Evolutionary conservation across 2,329 filamentous ascomycete species (phyloP).

Genomic region (Chrysosphaeria jannelii): DNA sequence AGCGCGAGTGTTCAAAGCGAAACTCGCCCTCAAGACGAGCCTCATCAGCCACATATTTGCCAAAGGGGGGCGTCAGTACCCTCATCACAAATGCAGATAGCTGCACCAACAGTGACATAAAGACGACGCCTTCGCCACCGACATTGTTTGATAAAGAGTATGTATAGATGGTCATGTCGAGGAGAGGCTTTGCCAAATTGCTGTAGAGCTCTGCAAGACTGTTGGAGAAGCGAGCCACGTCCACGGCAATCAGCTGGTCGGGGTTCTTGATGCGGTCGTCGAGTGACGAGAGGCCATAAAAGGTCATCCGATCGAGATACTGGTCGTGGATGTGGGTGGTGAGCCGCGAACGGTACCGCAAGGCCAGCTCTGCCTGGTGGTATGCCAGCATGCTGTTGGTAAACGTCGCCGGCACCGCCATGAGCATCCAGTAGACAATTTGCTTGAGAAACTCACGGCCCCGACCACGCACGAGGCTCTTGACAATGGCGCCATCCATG

Average conservation of each 20-base stretch:
- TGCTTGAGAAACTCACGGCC: constrained; percentile 70
- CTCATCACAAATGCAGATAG: constrained; percentile 82
- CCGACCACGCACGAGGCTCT: constrained; percentile 68
- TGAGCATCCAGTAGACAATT: constrained; percentile 94
- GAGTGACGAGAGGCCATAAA: constrained; percentile 81
- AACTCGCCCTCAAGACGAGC: constrained; percentile 87
- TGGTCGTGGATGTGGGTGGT: constrained; percentile 90
- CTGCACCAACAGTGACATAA: constrained; percentile 85
- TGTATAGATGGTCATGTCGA: constrained; percentile 92
- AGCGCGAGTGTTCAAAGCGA: constrained; percentile 70
- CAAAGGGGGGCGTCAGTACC: constrained; percentile 79
- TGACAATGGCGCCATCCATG: constrained; percentile 79
- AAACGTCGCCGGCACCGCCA: constrained; percentile 84
- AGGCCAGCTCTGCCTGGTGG: constrained; percentile 78
- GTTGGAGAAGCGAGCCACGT: constrained; percentile 88
- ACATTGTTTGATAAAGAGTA: constrained; percentile 80
- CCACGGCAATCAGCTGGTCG: constrained; percentile 87
- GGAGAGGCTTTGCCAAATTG: constrained; percentile 74
- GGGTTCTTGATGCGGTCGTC: constrained; percentile 97
- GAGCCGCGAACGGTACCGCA: constrained; percentile 75
- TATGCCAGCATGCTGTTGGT: constrained; percentile 98
- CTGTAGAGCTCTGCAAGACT: constrained; percentile 86
- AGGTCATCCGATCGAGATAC: constrained; percentile 91
- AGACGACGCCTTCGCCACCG: constrained; percentile 82
- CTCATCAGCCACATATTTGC: constrained; percentile 92